Evolutionary conservation across 148 eudicot species (phyloP).

Genomic region (Cornus suecica): DNA sequence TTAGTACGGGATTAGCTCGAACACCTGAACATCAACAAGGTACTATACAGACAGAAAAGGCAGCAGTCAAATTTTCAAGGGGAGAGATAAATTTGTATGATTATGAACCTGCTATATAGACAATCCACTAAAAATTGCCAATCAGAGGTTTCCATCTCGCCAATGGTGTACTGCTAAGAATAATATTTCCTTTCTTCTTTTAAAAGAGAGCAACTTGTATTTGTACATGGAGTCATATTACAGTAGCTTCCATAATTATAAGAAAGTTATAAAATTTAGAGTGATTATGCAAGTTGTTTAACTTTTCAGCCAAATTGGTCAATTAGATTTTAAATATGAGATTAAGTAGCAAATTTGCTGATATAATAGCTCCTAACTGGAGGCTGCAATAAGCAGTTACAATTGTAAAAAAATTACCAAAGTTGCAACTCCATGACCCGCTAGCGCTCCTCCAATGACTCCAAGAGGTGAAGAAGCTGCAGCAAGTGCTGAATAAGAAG

Average conservation of each 20-base stretch:
- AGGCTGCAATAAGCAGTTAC: not conserved
- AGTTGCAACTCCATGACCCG: slow-evolving; percentile 96
- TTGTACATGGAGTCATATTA: not conserved
- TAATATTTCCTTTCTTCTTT: too few relatives aligned
- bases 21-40: not conserved
- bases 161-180: not conserved
- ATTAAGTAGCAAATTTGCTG: not conserved
- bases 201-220: not conserved
- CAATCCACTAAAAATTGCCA: not conserved
- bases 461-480: slow-evolving; percentile 99
- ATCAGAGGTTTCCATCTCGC: not conserved
- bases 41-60: not conserved
- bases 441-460: slow-evolving; percentile 92
- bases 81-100: not conserved
- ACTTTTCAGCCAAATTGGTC: not conserved
- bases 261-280: slow-evolving; percentile 5
- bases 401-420: slow-evolving; percentile 48
- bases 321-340: slow-evolving; percentile 4
- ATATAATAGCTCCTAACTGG: not conserved
- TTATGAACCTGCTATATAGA: not conserved
- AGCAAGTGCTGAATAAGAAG: slow-evolving; percentile 70
- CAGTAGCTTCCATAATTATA: not conserved
- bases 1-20: slow-evolving; percentile 9
- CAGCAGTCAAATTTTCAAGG: not conserved
- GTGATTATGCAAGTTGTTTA: not conserved